Evolutionary conservation across 2,329 filamentous ascomycete genomes (phyloP).

Genomic region (Penicillium sp.): DNA sequence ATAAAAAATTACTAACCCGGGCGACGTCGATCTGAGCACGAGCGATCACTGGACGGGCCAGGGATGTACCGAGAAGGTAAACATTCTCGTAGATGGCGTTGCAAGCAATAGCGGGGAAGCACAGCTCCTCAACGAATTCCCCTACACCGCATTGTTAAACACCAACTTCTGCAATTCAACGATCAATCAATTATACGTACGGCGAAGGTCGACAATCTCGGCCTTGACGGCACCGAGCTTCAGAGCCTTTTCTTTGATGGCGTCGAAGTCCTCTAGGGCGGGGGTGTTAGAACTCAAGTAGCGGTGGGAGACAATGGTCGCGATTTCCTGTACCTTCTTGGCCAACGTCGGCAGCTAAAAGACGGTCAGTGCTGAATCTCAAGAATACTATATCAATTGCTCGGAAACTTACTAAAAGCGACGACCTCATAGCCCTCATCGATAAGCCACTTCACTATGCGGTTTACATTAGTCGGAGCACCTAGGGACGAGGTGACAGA

Average conservation of each 20-base stretch:
- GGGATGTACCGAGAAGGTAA: conserved; percentile 60
- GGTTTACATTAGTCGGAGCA: conserved; percentile 25
- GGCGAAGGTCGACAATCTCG: conserved; percentile 67
- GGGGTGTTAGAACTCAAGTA: conserved; percentile 19
- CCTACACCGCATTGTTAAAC: conserved; percentile 12
- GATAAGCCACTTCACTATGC: conserved; percentile 49
- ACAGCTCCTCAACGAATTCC: conserved; percentile 80
- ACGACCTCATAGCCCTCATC: conserved; percentile 64
- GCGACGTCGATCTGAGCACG: conserved; percentile 48
- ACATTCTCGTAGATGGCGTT: conserved; percentile 71
- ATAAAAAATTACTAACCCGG: conserved; percentile 5
- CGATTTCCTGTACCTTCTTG: conserved; percentile 58
- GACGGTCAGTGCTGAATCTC: conserved; percentile 36
- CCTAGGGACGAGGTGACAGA: conserved; percentile 24
- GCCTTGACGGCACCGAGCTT: conserved; percentile 72
- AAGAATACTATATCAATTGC: background rate
- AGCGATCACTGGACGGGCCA: conserved; percentile 55
- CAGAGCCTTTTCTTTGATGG: conserved; percentile 73
- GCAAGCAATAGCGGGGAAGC: conserved; percentile 72
- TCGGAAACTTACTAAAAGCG: conserved; percentile 56
- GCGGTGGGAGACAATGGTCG: conserved; percentile 15
- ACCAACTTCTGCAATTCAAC: background rate
- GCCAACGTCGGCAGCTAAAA: conserved; percentile 66
- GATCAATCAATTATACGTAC: conserved; percentile 17
- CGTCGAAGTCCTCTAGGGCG: conserved; percentile 68